Percentiles rank a stretch among this genome's conserved stretches.
These are phyloP conservation scores for Aspergillus diversus DNA, from an alignment of 495 filamentous ascomycete species.

Conservation along the genomic window DNA sequence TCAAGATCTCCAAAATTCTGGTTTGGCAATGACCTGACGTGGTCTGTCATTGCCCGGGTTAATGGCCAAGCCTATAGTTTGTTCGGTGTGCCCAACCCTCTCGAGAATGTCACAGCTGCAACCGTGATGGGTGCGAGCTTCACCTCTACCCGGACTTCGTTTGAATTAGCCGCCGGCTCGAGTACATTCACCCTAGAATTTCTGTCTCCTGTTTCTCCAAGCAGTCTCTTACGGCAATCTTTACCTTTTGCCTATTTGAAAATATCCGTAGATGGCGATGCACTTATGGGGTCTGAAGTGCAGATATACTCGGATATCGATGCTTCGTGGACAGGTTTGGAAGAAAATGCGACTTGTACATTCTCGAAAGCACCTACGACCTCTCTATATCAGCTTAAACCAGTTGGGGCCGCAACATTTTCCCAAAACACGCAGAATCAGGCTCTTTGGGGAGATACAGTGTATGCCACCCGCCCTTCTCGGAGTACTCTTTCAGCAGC, in stretches of 20 bases:
- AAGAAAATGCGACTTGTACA: constrained; percentile 29
- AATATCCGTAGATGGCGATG: constrained; percentile 52
- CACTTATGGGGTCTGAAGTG: constrained; percentile 25
- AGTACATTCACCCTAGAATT: constrained; percentile 54
- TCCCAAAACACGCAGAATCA: constrained; percentile 35
- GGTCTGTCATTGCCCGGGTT: constrained; percentile 47
- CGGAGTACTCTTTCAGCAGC: constrained; percentile 28
- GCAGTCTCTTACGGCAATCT: constrained; percentile 76
- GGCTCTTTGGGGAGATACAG: constrained; percentile 46
- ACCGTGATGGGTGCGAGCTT: constrained; percentile 39
- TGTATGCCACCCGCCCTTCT: constrained; percentile 40
- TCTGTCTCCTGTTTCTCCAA: constrained; percentile 79
- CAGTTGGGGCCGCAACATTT: constrained; percentile 30
- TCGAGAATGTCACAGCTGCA: constrained; percentile 29
- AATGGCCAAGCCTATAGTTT: constrained; percentile 47
- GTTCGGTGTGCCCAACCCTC: constrained; percentile 40
- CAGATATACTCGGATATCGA: constrained; percentile 52
- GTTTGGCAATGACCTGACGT: constrained; percentile 45
- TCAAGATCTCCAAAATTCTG: constrained; percentile 48
- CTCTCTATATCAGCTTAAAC: constrained; percentile 33
- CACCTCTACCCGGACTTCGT: constrained; percentile 45
- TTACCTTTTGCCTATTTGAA: constrained; percentile 80
- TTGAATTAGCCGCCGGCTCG: constrained; percentile 40
- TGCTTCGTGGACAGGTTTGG: constrained; percentile 46
- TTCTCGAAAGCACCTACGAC: constrained; percentile 32